Evolutionary conservation across 768 basidiomycete species (phyloP).

Genomic region (Tylopilus felleus): DNA sequence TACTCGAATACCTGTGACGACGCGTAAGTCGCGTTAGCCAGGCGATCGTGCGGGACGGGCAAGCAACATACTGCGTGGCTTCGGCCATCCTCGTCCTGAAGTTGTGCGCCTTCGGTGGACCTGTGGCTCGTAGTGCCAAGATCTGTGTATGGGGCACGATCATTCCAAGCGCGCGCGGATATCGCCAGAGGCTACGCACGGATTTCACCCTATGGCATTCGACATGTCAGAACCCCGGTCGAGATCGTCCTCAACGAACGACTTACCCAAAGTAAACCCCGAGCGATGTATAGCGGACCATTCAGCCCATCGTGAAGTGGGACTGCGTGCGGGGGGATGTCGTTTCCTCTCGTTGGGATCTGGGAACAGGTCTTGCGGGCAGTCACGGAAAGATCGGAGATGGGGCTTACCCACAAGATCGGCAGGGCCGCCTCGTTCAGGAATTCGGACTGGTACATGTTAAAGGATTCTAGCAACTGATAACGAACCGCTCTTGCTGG

Average conservation of each 20-base stretch:
- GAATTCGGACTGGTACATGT: conserved; percentile 5
- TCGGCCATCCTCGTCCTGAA: conserved; percentile 12
- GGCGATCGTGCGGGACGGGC: not conserved
- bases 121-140: conserved; percentile 14
- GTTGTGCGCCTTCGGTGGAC: conserved; percentile 12
- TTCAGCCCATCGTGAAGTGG: conserved; percentile 3
- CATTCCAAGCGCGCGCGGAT: not conserved
- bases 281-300: conserved; percentile 20
- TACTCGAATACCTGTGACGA: conserved; percentile 17
- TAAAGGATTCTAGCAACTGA: too few species aligned
- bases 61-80: conserved; percentile 2
- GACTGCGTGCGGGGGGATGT: conserved; percentile 20
- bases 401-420: conserved; percentile 15
- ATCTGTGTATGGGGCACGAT: conserved; percentile 2
- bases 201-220: conserved; percentile 14
- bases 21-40: not conserved
- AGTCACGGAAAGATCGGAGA: not conserved
- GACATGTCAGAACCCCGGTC: conserved; percentile 1
- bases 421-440: conserved; percentile 4
- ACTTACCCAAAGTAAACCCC: conserved; percentile 14
- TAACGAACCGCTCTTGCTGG: too few species aligned
- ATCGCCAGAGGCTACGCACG: conserved; percentile 6
- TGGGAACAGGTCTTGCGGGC: not conserved
- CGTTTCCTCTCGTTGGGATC: conserved; percentile 15
- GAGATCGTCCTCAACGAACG: not conserved